Conservation (phyloP, 163 green algal genomes). For the Trebouxia gelatinosa region DNA sequence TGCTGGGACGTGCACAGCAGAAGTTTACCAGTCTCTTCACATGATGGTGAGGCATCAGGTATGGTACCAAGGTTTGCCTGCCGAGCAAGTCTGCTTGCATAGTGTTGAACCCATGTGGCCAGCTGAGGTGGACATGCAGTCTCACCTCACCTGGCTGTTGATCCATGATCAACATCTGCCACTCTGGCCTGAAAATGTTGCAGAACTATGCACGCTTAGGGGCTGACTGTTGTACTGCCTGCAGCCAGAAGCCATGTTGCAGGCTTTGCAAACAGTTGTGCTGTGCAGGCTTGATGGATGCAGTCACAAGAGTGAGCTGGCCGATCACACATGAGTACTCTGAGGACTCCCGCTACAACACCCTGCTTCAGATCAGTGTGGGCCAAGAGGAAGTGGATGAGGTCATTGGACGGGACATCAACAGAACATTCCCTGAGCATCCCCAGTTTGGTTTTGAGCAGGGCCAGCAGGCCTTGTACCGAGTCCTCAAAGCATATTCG, state of each 20-base stretch:
- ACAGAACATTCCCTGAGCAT: conserved; percentile 95
- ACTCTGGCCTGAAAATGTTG: too few relatives aligned
- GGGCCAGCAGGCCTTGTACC: conserved; percentile 83
- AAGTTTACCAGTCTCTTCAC: too few relatives aligned
- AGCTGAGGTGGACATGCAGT: too few relatives aligned
- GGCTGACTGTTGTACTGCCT: too few relatives aligned
- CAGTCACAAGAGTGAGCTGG: conserved; percentile 64
- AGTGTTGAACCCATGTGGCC: too few relatives aligned
- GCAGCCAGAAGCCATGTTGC: too few relatives aligned
- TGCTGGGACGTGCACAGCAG: too few relatives aligned
- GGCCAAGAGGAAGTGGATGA: conserved; percentile 81
- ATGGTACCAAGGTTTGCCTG: too few relatives aligned
- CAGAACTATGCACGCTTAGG: background rate
- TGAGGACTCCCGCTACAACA: conserved; percentile 59
- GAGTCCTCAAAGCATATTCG: conserved; percentile 91
- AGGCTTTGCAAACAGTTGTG: background rate
- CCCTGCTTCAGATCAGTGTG: conserved; percentile 74
- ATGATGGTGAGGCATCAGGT: too few relatives aligned
- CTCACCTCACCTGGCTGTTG: too few relatives aligned
- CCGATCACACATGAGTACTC: conserved; percentile 43
- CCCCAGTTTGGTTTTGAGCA: conserved; percentile 79
- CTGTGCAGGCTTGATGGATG: conserved; percentile 54
- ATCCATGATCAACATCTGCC: too few relatives aligned
- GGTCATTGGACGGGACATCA: conserved; percentile 89
- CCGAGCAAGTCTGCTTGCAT: too few relatives aligned